phyloP scores from a whole-genome alignment of 805 yeast species.

The Candida multigemmis region DNA sequence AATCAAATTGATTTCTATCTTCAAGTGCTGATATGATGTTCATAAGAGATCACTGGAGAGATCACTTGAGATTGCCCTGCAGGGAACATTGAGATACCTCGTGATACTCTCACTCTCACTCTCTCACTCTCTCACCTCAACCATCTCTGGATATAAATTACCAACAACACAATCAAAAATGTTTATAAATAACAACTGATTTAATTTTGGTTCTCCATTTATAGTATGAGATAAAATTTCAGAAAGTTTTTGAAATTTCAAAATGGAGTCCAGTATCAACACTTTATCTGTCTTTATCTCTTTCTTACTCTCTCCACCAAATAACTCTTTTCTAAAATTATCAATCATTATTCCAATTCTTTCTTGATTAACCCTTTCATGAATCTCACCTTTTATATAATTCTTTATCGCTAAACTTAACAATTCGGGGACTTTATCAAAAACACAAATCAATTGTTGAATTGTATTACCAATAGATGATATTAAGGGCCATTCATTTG shows the following conservation, averaged over 20 bases:
- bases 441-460: constrained; percentile 11
- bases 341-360: constrained; percentile 2
- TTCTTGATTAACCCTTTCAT: no score
- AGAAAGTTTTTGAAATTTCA: constrained; percentile 4
- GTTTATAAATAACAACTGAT: constrained; percentile 10
- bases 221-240: not conserved
- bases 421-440: constrained; percentile 11
- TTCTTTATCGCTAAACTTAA: no score
- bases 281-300: not conserved
- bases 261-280: no score
- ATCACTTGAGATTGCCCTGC: not conserved
- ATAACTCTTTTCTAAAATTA: constrained; percentile 3
- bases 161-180: constrained; percentile 11
- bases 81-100: not conserved
- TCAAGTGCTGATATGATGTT: not conserved
- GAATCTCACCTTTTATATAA: no score
- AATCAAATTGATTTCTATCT: no score
- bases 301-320: constrained; percentile 1
- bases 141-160: constrained; percentile 13
- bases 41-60: not conserved
- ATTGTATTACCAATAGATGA: constrained; percentile 1
- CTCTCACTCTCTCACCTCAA: not conserved
- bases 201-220: constrained; percentile 5
- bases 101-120: not conserved
- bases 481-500: constrained; percentile 5